A percentile compares a stretch with the other conserved stretches of the same genome.
Conservation (phyloP, 345 rosid genomes). For the Hibiscus tridactylites region DNA sequence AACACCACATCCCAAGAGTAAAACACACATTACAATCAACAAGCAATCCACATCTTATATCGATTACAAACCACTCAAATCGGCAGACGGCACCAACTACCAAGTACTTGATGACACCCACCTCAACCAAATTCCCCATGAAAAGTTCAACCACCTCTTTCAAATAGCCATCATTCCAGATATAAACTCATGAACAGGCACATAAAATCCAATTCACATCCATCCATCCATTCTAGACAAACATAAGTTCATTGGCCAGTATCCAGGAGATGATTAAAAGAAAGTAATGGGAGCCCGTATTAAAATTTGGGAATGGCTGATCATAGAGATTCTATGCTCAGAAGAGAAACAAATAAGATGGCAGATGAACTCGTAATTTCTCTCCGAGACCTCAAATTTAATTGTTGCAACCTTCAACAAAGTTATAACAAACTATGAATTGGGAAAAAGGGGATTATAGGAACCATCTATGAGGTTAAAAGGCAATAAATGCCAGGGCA, state of each 20-base stretch:
- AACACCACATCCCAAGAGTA: slow-evolving; percentile 37
- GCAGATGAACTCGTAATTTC: background rate
- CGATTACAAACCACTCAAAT: slow-evolving; percentile 22
- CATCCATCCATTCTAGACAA: slow-evolving; percentile 8
- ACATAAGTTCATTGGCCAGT: background rate
- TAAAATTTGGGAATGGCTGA: background rate
- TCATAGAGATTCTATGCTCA: background rate
- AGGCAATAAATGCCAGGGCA: background rate
- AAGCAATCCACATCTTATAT: slow-evolving; percentile 28
- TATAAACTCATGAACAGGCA: slow-evolving; percentile 6
- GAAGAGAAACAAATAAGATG: background rate
- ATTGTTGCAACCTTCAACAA: background rate
- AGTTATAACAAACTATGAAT: background rate
- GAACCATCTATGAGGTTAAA: background rate
- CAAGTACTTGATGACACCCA: slow-evolving; percentile 11
- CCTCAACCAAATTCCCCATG: slow-evolving; percentile 25
- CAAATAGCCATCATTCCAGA: slow-evolving; percentile 20
- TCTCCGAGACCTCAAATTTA: background rate
- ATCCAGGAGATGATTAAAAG: background rate
- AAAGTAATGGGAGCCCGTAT: background rate
- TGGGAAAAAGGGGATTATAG: background rate
- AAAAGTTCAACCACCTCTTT: slow-evolving; percentile 17
- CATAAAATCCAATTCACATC: slow-evolving; percentile 18
- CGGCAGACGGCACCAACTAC: slow-evolving; percentile 15
- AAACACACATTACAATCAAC: slow-evolving; percentile 29